Evolutionary conservation across 345 rosid species (phyloP), one percentile per base, ranked within the genome.

Genomic region (Dipteronia dyeriana): DNA sequence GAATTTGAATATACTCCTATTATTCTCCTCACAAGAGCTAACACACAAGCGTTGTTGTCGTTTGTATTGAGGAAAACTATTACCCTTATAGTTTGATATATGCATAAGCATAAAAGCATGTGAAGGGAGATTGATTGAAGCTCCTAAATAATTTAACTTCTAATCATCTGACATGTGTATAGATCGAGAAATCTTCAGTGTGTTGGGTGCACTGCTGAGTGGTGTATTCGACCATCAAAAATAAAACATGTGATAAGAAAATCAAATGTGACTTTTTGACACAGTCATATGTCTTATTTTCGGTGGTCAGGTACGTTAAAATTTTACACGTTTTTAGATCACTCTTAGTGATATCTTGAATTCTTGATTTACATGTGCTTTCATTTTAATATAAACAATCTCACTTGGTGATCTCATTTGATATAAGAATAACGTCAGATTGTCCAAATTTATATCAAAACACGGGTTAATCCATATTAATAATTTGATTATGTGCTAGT

Each of bases 11-110:
- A 75, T 65, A 79, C 73, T 75, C 56, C 63, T 60, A 2, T 31
- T 62, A 65, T 74, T 80, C 51, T 54, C 71, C 79, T 25, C 75
- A 53, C 68, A 70, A 66, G 54, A 47, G 34, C 68, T 19, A 20
- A 26, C 54, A 22, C 2, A 13, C 31, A 56, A 61, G 38, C 5
- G 43, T 49, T 53, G 3, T 62, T 53, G 1, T 62, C 6, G 57
- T 78, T 26, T 17, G 13, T 11, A 53, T 69, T 11, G 3, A 41
- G 51, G 68, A 45, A 23, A 63, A n/a, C 0, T 7, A 7, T 25
- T 56, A 31, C 11, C 41, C 6, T 29, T 54, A 51, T 23, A 17
- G 26, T 49, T 19, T 51, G 57, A 53, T 14, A 16, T 29, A 17
- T 49, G 22, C 47, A 9, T 34, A 5, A 69, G 60, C 14, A 20